Base-by-base conservation (phyloP, 495 filamentous ascomycete species). In the Cairneyella variabilis region DNA sequence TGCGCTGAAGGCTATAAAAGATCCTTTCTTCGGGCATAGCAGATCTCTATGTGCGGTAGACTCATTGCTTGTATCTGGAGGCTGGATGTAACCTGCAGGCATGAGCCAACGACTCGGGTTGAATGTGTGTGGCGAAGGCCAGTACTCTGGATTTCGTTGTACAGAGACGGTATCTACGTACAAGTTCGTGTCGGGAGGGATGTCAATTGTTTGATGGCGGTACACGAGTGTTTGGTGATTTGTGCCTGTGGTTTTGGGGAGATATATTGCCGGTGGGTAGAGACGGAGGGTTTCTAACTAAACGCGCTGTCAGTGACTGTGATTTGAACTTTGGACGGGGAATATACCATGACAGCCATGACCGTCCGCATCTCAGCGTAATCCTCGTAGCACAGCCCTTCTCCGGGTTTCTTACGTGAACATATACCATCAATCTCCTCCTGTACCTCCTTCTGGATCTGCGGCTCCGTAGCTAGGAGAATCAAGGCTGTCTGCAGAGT, bases 1-100 rank as follows among this genome's bases (percentile, higher is more conserved):
- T 20, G 86, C 85, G 42, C 78, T 81, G 66, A 90, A 91, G 0
- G 88, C 83, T 14, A 89, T 68, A 58, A 75, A 90, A 2, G 80
- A 74, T 2, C 84, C 84, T n/a, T 76, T 71, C 1, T 73, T 69
- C 0, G 84, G 84, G 32, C 75, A 42, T 7, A 28, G 38, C 3
- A 45, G 32, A 21, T 36, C 26, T 12, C 11, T 8, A 11, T 53
- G 41, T 3, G 28, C 18, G 16, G 27, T 39, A 7, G 30, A 44
- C 18, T 53, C 32, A 28, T 34, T 5, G 25, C n/a, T 21, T 6
- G 51, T 18, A 14, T 36, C 25, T 11, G 51, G 41, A 0, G 48
- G 27, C 22, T 48, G 34, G 1, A 34, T 22, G 34, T 51, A 57
- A 9, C 11, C 20, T 5, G 48, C 1, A 9, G 9, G 16, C 22